These are phyloP conservation scores for Globisporangium abappressorium DNA, from an alignment of 352 stramenopile genomes.

Conservation along the genomic window DNA sequence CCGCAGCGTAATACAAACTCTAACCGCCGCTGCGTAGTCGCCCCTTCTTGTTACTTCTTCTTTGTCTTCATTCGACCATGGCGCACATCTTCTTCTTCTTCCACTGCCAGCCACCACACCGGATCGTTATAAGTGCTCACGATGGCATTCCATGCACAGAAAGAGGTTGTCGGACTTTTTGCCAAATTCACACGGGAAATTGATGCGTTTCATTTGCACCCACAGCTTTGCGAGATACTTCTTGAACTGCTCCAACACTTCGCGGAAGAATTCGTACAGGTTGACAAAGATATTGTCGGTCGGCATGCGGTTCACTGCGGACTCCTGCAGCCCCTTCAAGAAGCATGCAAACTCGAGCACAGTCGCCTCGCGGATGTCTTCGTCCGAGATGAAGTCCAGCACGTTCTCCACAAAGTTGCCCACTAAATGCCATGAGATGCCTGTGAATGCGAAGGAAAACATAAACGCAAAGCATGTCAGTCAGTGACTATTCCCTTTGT, in stretches of 20 bases:
- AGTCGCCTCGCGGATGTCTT: slow-evolving; percentile 67
- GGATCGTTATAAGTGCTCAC: slow-evolving; percentile 57
- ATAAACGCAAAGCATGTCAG: too few relatives aligned
- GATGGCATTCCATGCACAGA: slow-evolving; percentile 83
- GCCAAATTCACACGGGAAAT: slow-evolving; percentile 76
- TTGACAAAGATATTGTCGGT: slow-evolving; percentile 60
- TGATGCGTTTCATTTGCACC: slow-evolving; percentile 51
- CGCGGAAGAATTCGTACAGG: slow-evolving; percentile 60
- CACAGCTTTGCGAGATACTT: slow-evolving; percentile 58
- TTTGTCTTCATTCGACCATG: neutral
- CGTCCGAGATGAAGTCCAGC: slow-evolving; percentile 64
- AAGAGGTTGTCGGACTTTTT: slow-evolving; percentile 77
- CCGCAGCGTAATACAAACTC: too few relatives aligned
- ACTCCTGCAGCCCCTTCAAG: slow-evolving; percentile 33
- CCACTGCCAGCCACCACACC: too few relatives aligned
- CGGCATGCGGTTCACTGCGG: slow-evolving; percentile 23
- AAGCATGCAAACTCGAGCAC: slow-evolving; percentile 63
- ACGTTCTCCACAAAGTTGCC: slow-evolving; percentile 60
- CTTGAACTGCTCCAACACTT: slow-evolving; percentile 64
- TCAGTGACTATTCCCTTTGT: too few relatives aligned
- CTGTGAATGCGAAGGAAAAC: slow-evolving; percentile 10
- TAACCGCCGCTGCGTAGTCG: too few relatives aligned
- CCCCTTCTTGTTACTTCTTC: neutral
- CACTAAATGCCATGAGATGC: slow-evolving; percentile 65
- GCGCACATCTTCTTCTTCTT: neutral